Evolutionary conservation across 495 filamentous ascomycete species (phyloP), one percentile per base, ranked within the genome.

Genomic region (Lasiosphaeria hispida): DNA sequence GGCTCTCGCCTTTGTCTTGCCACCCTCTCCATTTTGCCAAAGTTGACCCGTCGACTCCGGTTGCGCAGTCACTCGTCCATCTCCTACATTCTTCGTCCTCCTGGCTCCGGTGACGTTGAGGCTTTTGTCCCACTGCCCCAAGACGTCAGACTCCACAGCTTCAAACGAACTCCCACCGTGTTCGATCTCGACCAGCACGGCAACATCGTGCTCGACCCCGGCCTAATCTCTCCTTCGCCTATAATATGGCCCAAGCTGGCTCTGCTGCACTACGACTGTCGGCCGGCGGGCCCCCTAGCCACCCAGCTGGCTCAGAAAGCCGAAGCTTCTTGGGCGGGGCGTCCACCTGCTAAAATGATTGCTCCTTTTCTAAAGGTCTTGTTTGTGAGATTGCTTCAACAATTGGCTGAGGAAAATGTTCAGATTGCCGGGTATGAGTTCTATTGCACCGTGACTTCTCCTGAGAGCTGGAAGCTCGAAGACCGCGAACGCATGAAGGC

Each of bases 401-500:
- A 47, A 17, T 47, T 47, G 15, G 13, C 6, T n/a, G n/a, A n/a
- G n/a, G 30, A 18, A 7, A 11, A 23, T 3, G 30, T 6, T 47
- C 13, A 17, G 43, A 4, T 11, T 47, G 4, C 4, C 43, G 11
- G 43, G 43, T 47, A 23, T 47, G 17, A 3, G 7, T 47, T 47
- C 17, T 18, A 47, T 23, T 47, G 17, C 17, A 23, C 17, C 43
- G 10, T 47, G 5, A 23, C 43, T 18, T 47, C 17, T 23, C 43
- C 43, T 17, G 17, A 17, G 17, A 47, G 43, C 43, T 47, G 17
- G 43, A 47, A 47, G 30, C 43, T 23, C 17, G 43, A 47, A 47
- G 43, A 47, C 43, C 17, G 43, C 43, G 17, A 47, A 18, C 43
- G 43, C 17, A 47, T 47, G 17, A 47, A 23, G 43, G 43, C 43